Conservation (phyloP, 306 rosid species). For the Luffa acutangula region DNA sequence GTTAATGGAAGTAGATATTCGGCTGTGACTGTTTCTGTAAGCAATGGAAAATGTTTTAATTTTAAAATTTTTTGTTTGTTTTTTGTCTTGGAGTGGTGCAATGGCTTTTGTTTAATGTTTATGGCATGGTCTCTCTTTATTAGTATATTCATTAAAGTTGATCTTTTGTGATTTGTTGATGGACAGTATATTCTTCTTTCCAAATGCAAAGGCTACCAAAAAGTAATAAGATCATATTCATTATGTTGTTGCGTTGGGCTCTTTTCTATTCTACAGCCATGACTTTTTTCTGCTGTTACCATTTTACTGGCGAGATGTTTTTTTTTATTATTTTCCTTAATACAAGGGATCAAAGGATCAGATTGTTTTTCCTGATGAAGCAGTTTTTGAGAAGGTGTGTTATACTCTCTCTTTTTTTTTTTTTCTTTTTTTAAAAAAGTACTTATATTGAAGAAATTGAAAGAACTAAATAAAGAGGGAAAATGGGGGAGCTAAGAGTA, state of each 20-base stretch:
- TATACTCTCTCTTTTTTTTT: slow-evolving; percentile 6
- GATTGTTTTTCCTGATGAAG: slow-evolving; percentile 87
- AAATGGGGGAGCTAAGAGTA: not conserved
- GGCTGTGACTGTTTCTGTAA: not conserved
- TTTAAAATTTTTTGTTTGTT: not conserved
- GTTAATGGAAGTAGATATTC: not conserved
- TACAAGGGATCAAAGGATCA: slow-evolving; percentile 58
- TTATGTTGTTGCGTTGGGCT: not conserved
- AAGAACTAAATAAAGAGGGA: not conserved
- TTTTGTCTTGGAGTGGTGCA: not conserved
- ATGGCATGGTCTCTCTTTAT: not conserved
- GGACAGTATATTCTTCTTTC: not conserved
- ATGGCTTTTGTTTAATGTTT: not conserved
- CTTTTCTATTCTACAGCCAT: not conserved
- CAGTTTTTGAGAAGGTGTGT: slow-evolving; percentile 80
- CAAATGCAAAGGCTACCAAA: not conserved
- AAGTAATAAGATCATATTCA: not conserved
- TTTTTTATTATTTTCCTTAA: slow-evolving; percentile 35
- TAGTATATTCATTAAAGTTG: not conserved
- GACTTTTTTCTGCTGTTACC: slow-evolving; percentile 1
- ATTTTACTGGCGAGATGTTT: not conserved
- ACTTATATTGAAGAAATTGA: not conserved
- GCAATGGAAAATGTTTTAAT: not conserved
- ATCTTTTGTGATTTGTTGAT: not conserved
- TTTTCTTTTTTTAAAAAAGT: not conserved